Evolutionary conservation across 148 eudicot species (phyloP), one percentile per base, ranked within the genome.

Genomic region (Euryodendron excelsum): DNA sequence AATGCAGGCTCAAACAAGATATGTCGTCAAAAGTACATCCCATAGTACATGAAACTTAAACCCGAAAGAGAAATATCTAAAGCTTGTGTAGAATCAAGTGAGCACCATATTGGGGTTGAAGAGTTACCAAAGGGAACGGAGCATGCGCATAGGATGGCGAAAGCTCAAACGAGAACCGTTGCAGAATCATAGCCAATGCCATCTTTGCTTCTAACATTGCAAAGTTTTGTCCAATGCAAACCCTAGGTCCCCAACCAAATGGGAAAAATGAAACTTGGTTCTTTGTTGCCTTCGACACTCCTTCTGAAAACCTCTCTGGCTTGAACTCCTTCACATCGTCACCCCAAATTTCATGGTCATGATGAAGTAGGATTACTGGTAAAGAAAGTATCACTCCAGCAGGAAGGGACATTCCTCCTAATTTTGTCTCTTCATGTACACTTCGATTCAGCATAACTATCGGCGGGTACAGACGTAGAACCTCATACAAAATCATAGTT

Each of bases 61-160:
- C 31, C 48, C 72, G 0, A 41, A 37, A 11, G 21, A 21, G 41
- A 31, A 52, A 55, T 36, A 23, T 47, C 71, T 69, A 78, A 5
- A 78, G 21, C 34, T 72, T 72, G 59, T 20, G 76, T 14, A 78
- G 47, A 60, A 72, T 60, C 69, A 78, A 61, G 48, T 71, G 81
- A 59, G 81, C 77, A n/a, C 81, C 81, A 50, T 72, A 37, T 63
- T 72, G 81, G 1, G 81, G 81, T 72, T 72, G 71, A 34, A 79
- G 48, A 34, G 68, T 47, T 5, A 50, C 8, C 23, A 36, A 0
- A 61, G 39, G 1, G 13, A n/a, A 20, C 1, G 81, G 81, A 44
- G 81, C 77, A 36, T 79, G 81, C 3, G 81, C 0, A 27, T 78
- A 78, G 30, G 61, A 59, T 60, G 81, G 76, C 18, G 81, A 78